Evolutionary conservation across 2,329 filamentous ascomycete species (phyloP), one percentile per base, ranked within the genome.

Genomic region (Colletotrichum magnum): DNA sequence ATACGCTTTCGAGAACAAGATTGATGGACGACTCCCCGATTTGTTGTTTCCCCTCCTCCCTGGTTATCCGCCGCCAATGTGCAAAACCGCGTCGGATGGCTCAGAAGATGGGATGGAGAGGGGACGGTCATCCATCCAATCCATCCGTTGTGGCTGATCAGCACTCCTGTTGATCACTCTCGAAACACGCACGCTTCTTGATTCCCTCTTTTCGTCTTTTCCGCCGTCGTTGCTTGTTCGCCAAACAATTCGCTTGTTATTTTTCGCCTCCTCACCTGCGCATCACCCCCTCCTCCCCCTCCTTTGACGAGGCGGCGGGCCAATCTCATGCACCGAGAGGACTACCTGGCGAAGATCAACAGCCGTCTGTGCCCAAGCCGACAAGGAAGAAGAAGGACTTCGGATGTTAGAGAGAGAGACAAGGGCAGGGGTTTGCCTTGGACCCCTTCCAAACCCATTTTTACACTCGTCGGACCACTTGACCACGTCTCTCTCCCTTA

Each of bases 101-200:
- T 36, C 32, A 36, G 7, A 36, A 36, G 32, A 36, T 36, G 32
- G 32, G 32, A 36, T 10, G 32, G 32, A 36, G 32, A 43, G 41
- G 41, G 41, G 16, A 43, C 4, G 39, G 39, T n/a, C 16, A 43
- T 43, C 41, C 16, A n/a, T n/a, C 41, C 13, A 15, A 43, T n/a
- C 41, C 26, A 3, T 18, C 48, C 39, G 18, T 51, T 59, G 53
- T 64, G 65, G 60, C 65, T 59, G 58, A 67, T 68, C 54, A 43
- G 58, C 52, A 45, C 58, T 63, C 24, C 64, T 67, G 24, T 32
- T 63, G 60, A 68, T 68, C 65, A 26, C 18, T 60, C 43, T 24
- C 13, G 32, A 36, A 36, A 36, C 32, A 36, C 32, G 39, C 18
- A 58, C 60, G 13, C 21, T 45, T 60, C 65, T 53, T 64, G 52